Conservation (phyloP, 1,284 basidiomycete species). For the Leccinum angustisporum region DNA sequence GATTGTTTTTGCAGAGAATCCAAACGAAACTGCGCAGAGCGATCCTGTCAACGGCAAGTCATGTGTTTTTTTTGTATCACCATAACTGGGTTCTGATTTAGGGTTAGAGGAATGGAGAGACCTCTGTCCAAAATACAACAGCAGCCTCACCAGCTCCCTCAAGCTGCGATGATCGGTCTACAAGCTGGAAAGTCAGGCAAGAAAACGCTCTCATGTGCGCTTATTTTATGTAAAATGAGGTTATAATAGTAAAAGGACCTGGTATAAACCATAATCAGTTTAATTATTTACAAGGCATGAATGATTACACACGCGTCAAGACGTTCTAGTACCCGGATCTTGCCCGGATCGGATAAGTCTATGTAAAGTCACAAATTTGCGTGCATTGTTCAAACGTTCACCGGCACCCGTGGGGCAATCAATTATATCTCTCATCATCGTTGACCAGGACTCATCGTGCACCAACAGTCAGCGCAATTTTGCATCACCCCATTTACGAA, state of each 20-base stretch:
- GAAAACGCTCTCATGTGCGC: background rate
- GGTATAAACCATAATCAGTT: too few relatives aligned
- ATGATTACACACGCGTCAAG: too few relatives aligned
- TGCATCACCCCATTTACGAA: too few relatives aligned
- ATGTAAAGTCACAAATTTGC: too few relatives aligned
- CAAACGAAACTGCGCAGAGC: slow-evolving; percentile 19
- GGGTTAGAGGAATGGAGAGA: slow-evolving; percentile 14
- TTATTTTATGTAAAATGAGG: background rate
- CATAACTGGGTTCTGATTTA: background rate
- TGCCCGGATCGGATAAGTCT: too few relatives aligned
- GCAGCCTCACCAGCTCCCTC: background rate
- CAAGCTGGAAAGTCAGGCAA: background rate
- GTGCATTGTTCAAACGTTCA: too few relatives aligned
- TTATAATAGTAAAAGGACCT: background rate
- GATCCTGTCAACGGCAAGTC: slow-evolving; percentile 20
- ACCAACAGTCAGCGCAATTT: too few relatives aligned
- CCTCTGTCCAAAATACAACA: slow-evolving; percentile 20
- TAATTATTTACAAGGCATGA: background rate
- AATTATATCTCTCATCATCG: too few relatives aligned
- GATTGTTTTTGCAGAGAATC: slow-evolving; percentile 41
- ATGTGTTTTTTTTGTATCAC: background rate
- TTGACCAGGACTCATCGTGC: too few relatives aligned
- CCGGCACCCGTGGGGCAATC: too few relatives aligned
- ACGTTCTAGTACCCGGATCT: too few relatives aligned
- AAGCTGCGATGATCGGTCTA: background rate